Conservation (phyloP, 345 rosid genomes). For the Clausena lansium region DNA sequence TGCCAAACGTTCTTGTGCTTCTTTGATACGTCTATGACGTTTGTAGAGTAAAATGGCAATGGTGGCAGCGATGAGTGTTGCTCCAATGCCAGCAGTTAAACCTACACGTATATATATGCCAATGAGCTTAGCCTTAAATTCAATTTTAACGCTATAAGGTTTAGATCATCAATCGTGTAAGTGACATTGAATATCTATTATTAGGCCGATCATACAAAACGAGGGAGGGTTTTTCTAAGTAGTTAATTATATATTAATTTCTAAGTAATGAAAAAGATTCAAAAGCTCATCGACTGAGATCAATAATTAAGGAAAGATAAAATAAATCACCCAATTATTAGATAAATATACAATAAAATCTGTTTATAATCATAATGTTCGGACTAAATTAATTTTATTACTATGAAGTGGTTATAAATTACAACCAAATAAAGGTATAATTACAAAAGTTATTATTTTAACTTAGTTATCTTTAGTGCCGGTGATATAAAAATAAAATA, state of each 20-base stretch:
- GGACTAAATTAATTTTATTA: too few species aligned
- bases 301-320: neutral
- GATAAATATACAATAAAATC: too few species aligned
- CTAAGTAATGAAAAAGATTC: neutral
- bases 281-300: neutral
- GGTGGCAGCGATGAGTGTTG: neutral
- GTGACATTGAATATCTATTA: neutral
- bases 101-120: constrained; percentile 16
- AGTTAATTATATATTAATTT: neutral
- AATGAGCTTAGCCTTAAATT: neutral
- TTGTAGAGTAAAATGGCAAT: constrained; percentile 25
- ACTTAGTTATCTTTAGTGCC: too few species aligned
- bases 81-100: constrained; percentile 32
- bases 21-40: constrained; percentile 28
- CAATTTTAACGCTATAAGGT: too few species aligned
- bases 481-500: too few species aligned
- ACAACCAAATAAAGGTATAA: too few species aligned
- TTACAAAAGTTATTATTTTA: too few species aligned
- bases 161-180: neutral
- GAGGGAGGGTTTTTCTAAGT: neutral
- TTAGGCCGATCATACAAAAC: neutral
- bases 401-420: too few species aligned
- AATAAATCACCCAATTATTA: neutral
- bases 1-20: constrained; percentile 29
- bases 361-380: too few species aligned